phyloP scores from a whole-genome alignment of 129 eudicot species.

The Erigeron canadensis region DNA sequence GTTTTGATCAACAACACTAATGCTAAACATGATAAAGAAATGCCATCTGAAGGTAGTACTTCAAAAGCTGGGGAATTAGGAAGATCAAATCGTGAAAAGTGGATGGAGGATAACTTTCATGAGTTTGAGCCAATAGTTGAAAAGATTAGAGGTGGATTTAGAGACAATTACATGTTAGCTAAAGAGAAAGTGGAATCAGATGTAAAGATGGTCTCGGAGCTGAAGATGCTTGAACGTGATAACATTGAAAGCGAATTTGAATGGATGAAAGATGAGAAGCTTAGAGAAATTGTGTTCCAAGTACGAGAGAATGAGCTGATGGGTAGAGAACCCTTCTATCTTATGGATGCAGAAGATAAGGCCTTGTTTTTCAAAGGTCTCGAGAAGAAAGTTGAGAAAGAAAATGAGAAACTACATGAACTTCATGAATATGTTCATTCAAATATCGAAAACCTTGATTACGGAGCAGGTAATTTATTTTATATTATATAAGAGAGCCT shows the following conservation, averaged over 20 bases:
- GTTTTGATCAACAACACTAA: slow-evolving; percentile 26
- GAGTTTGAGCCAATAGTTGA: slow-evolving; percentile 79
- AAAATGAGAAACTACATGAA: slow-evolving; percentile 51
- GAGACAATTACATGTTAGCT: slow-evolving; percentile 67
- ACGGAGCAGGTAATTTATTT: slow-evolving; percentile 78
- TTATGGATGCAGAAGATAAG: slow-evolving; percentile 77
- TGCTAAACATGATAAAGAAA: slow-evolving; percentile 20
- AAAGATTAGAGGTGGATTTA: slow-evolving; percentile 74
- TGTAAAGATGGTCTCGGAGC: slow-evolving; percentile 31
- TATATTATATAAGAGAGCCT: neutral
- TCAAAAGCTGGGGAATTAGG: slow-evolving; percentile 29
- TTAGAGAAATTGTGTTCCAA: slow-evolving; percentile 80
- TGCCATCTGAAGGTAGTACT: slow-evolving; percentile 15
- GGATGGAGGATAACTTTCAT: slow-evolving; percentile 80
- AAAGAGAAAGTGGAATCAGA: slow-evolving; percentile 61
- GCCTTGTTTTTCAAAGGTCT: slow-evolving; percentile 76
- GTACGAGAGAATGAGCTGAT: slow-evolving; percentile 85
- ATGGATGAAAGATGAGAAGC: slow-evolving; percentile 97
- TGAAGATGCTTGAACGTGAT: slow-evolving; percentile 34
- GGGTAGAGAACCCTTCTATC: slow-evolving; percentile 91
- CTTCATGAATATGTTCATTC: slow-evolving; percentile 81
- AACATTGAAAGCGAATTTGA: slow-evolving; percentile 60
- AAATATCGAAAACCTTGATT: slow-evolving; percentile 86
- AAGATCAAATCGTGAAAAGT: slow-evolving; percentile 46
- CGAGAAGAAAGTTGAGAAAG: slow-evolving; percentile 74